A percentile compares a stretch with the other conserved stretches of the same genome.
Conservation (phyloP, 2,329 filamentous ascomycete species). For the Apiospora rasikravindrae region DNA sequence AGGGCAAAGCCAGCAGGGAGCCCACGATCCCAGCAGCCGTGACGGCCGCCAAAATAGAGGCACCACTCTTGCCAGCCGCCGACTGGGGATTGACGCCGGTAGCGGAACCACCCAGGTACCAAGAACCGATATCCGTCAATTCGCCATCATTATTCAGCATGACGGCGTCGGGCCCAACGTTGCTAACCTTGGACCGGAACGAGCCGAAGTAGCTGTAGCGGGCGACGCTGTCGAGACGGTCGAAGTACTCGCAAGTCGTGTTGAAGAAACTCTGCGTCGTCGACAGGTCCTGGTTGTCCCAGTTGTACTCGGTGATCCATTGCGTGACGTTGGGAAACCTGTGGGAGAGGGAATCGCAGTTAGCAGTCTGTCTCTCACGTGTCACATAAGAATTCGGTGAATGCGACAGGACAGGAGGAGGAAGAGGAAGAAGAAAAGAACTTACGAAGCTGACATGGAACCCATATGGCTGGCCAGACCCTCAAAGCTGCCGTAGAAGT, state of each 20-base stretch:
- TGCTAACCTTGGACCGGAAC: constrained; percentile 72
- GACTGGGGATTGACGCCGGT: constrained; percentile 49
- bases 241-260: constrained; percentile 68
- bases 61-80: constrained; percentile 16
- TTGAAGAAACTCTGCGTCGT: constrained; percentile 73
- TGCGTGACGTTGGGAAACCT: constrained; percentile 67
- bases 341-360: background rate
- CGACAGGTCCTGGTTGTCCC: constrained; percentile 58
- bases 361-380: background rate
- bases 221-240: constrained; percentile 64
- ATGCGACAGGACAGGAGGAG: too few relatives aligned
- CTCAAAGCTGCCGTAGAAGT: constrained; percentile 74
- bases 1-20: background rate
- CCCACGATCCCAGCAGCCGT: background rate
- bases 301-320: constrained; percentile 82
- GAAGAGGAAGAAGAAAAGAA: constrained; percentile 22
- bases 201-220: constrained; percentile 79
- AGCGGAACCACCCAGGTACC: constrained; percentile 69
- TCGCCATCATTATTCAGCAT: constrained; percentile 72
- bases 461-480: constrained; percentile 72
- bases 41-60: constrained; percentile 1
- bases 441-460: constrained; percentile 55
- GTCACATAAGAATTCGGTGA: background rate
- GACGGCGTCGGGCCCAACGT: constrained; percentile 74
- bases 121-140: constrained; percentile 76